These are phyloP conservation scores for Botrytis cinerea DNA, from an alignment of 2,329 filamentous ascomycete genomes.

Conservation along the genomic window DNA sequence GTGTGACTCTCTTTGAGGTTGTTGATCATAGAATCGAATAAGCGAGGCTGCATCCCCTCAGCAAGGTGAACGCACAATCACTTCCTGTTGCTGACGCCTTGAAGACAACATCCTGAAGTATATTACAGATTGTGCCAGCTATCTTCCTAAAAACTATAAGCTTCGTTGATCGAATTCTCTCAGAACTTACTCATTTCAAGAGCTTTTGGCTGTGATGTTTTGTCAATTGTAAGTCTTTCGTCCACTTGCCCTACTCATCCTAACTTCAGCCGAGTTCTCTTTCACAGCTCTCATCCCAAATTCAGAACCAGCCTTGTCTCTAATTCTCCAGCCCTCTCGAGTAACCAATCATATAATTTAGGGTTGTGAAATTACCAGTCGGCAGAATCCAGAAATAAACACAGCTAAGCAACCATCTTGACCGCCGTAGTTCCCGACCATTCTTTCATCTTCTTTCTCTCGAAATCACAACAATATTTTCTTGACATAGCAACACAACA, in stretches of 20 bases:
- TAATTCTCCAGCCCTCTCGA: not conserved
- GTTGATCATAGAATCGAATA: not conserved
- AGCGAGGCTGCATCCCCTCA: conserved; percentile 11
- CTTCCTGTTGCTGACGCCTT: not conserved
- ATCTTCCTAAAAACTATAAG: not conserved
- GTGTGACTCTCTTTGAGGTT: not conserved
- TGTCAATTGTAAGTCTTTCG: not conserved
- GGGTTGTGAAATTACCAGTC: not conserved
- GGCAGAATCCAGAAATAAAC: not conserved
- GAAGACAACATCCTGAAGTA: too few relatives aligned
- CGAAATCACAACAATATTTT: not conserved
- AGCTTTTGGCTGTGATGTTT: not conserved
- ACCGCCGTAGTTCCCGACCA: not conserved
- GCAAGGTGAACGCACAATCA: not conserved
- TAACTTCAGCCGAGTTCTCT: not conserved
- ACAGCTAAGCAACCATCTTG: not conserved
- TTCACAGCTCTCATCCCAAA: not conserved
- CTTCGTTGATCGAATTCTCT: not conserved
- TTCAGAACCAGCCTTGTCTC: not conserved
- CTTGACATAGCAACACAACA: not conserved
- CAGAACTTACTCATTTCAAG: too few relatives aligned
- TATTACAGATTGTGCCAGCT: not conserved
- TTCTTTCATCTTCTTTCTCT: not conserved
- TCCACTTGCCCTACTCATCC: not conserved
- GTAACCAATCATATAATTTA: not conserved